A percentile compares a stretch with the other conserved stretches of the same genome.
phyloP scores from a whole-genome alignment of 202 grass and related monocot genomes.

The Setaria viridis region DNA sequence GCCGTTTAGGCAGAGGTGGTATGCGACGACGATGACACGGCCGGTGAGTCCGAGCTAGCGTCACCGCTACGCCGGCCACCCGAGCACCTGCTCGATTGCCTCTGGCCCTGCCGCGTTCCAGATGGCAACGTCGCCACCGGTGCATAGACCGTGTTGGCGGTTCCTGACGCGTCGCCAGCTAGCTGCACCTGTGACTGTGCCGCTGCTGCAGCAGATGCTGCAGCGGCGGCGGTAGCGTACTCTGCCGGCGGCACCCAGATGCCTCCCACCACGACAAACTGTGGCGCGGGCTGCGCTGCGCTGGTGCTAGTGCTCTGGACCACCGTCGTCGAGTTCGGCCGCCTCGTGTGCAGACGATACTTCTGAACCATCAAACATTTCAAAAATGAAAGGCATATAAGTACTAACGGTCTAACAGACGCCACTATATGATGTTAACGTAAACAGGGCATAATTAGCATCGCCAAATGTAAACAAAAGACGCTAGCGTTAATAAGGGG shows the following conservation, averaged over 20 bases:
- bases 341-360: conserved; percentile 80
- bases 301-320: conserved; percentile 48
- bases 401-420: not conserved
- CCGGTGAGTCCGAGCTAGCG: conserved; percentile 47
- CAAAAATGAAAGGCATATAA: not conserved
- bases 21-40: conserved; percentile 68
- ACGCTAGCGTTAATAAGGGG: not conserved
- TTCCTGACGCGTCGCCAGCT: conserved; percentile 22
- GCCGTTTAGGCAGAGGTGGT: conserved; percentile 48
- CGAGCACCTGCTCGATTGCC: conserved; percentile 37
- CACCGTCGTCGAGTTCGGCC: conserved; percentile 48
- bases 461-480: not conserved
- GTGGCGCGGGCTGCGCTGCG: conserved; percentile 35
- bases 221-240: conserved; percentile 41
- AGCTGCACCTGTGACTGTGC: conserved; percentile 38
- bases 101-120: conserved; percentile 10
- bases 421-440: not conserved
- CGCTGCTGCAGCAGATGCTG: not conserved
- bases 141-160: conserved; percentile 54
- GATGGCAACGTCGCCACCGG: conserved; percentile 56
- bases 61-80: conserved; percentile 42
- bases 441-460: not conserved
- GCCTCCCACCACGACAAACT: conserved; percentile 84
- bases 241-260: conserved; percentile 82
- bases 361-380: conserved; percentile 50